Conservation (phyloP, 2,329 filamentous ascomycete genomes). For the Colletotrichum paranaense region DNA sequence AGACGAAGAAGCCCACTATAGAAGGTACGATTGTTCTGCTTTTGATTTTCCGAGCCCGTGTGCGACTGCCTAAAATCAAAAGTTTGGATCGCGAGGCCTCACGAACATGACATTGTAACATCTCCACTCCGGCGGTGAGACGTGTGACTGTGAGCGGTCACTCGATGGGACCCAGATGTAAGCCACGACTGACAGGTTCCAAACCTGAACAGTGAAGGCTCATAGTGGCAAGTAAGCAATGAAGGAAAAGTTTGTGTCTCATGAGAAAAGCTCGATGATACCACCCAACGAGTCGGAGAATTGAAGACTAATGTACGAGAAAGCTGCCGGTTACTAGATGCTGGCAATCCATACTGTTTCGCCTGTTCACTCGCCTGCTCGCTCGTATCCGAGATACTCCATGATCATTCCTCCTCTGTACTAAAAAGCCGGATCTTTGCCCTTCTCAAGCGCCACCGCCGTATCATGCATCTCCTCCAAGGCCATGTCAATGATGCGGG, state of each 20-base stretch:
- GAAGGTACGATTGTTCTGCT: not conserved
- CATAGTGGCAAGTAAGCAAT: not conserved
- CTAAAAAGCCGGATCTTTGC: not conserved
- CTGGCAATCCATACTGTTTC: not conserved
- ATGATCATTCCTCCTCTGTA: not conserved
- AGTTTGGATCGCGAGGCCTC: too few species aligned
- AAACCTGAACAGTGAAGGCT: not conserved
- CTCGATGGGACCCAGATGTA: too few species aligned
- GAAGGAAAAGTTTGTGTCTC: not conserved
- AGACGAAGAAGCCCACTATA: not conserved
- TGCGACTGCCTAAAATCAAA: not conserved
- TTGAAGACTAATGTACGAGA: not conserved
- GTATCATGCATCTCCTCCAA: not conserved
- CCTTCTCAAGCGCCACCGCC: not conserved
- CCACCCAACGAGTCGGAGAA: too few species aligned
- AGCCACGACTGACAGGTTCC: not conserved
- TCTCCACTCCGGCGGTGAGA: too few species aligned
- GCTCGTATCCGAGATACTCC: not conserved
- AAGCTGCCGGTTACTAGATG: not conserved
- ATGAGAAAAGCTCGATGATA: not conserved
- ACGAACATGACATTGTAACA: too few species aligned
- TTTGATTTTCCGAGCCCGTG: not conserved
- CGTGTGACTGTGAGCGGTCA: too few species aligned
- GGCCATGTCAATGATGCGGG: not conserved
- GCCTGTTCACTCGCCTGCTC: not conserved